phyloP scores from a whole-genome alignment of 2,329 filamentous ascomycete species.

The Chrysosporium keratinophilum region DNA sequence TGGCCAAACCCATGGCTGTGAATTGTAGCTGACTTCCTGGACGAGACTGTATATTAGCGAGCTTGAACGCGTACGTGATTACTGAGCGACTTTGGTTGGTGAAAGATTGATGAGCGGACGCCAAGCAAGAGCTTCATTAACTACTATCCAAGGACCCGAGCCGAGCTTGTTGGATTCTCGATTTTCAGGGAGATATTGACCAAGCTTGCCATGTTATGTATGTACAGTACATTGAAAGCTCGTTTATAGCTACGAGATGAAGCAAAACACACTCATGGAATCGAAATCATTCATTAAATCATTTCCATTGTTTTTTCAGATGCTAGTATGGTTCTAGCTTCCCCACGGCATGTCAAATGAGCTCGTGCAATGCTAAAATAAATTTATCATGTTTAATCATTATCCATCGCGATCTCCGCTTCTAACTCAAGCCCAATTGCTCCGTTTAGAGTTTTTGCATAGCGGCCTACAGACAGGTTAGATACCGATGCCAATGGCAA shows the following conservation, averaged over 20 bases:
- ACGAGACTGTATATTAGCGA: too few relatives aligned
- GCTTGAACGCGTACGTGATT: too few relatives aligned
- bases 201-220: too few relatives aligned
- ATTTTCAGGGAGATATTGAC: too few relatives aligned
- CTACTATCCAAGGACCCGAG: too few relatives aligned
- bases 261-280: not conserved
- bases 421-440: not conserved
- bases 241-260: too few relatives aligned
- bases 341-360: not conserved
- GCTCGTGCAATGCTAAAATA: not conserved
- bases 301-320: conserved; percentile 5
- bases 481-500: not conserved
- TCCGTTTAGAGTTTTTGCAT: conserved; percentile 78
- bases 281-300: conserved; percentile 1
- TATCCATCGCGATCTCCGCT: not conserved
- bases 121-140: not conserved
- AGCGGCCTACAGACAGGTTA: conserved; percentile 43
- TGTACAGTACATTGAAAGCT: too few relatives aligned
- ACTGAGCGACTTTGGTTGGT: not conserved
- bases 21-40: too few relatives aligned
- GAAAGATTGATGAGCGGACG: not conserved
- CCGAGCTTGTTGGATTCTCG: too few relatives aligned
- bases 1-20: conserved; percentile 56
- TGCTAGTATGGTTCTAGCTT: conserved; percentile 1
- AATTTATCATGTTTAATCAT: conserved; percentile 7